Percentiles rank a stretch among this genome's conserved stretches.
phyloP scores from a whole-genome alignment of 2,329 filamentous ascomycete genomes.

The Xylariaceae sp. region DNA sequence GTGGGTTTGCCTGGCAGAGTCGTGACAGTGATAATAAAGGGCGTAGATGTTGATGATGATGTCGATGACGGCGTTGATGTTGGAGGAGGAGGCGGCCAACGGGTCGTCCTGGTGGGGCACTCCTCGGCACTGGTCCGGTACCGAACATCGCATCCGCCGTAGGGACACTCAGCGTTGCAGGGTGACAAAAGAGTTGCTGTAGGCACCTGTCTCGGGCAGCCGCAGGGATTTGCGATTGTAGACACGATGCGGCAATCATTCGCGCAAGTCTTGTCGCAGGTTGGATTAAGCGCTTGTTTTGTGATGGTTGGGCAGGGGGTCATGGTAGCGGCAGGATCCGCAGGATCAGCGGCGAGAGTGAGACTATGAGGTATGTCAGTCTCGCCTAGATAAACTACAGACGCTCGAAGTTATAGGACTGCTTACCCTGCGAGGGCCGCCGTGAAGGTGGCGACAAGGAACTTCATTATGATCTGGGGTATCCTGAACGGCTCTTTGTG shows the following conservation, averaged over 20 bases:
- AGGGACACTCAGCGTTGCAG: background rate
- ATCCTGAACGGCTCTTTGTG: background rate
- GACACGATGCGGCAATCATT: background rate
- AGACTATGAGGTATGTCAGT: constrained; percentile 2
- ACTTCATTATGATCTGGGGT: constrained; percentile 31
- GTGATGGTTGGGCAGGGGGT: constrained; percentile 2
- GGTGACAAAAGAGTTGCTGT: background rate
- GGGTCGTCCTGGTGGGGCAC: background rate
- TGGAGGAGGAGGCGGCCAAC: background rate
- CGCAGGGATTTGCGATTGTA: background rate
- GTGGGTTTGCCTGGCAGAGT: constrained; percentile 27
- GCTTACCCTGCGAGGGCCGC: constrained; percentile 34
- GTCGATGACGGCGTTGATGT: constrained; percentile 1
- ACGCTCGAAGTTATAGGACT: background rate
- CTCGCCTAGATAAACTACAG: too few relatives aligned
- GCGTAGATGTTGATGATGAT: constrained; percentile 5
- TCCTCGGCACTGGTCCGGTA: background rate
- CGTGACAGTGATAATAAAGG: constrained; percentile 37
- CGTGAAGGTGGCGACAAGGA: constrained; percentile 24
- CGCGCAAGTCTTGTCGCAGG: background rate
- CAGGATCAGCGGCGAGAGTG: background rate
- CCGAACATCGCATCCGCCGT: background rate
- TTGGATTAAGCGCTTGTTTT: background rate
- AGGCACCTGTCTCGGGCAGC: background rate
- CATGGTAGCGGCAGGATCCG: background rate